Conservation (phyloP, 192 early-diverging fungal genomes). For the Gaertneriomyces sp. region DNA sequence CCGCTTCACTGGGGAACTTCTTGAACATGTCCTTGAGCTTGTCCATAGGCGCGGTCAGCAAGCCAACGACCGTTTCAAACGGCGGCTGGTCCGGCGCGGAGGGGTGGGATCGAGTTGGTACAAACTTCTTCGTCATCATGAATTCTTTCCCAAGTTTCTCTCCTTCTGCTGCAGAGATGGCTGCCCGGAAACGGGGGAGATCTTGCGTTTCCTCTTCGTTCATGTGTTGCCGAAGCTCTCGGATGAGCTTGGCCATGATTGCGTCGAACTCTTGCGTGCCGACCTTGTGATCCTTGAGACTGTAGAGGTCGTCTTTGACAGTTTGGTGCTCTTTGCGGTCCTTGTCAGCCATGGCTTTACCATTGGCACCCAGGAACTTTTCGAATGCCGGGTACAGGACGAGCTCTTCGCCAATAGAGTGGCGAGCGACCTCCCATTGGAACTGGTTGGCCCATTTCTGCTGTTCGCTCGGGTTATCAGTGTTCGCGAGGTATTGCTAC, state of each 20-base stretch:
- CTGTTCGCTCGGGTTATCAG: slow-evolving; percentile 16
- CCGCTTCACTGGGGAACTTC: slow-evolving; percentile 16
- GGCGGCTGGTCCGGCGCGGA: slow-evolving; percentile 27
- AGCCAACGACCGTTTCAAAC: slow-evolving; percentile 22
- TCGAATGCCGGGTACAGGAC: slow-evolving; percentile 40
- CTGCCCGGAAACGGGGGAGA: slow-evolving; percentile 22
- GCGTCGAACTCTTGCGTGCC: slow-evolving; percentile 21
- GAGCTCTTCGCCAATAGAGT: slow-evolving; percentile 42
- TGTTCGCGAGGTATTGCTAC: slow-evolving; percentile 15
- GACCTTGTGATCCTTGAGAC: slow-evolving; percentile 27
- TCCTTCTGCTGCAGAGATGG: not conserved
- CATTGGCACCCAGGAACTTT: slow-evolving; percentile 16
- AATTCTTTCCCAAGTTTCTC: slow-evolving; percentile 9
- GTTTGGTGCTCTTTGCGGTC: slow-evolving; percentile 33
- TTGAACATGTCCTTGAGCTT: slow-evolving; percentile 20
- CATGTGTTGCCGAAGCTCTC: slow-evolving; percentile 32
- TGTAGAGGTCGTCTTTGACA: slow-evolving; percentile 39
- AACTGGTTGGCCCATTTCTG: slow-evolving; percentile 28
- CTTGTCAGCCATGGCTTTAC: slow-evolving; percentile 38
- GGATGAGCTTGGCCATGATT: slow-evolving; percentile 20
- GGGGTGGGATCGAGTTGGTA: slow-evolving; percentile 26
- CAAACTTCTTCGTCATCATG: slow-evolving; percentile 19
- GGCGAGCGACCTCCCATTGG: slow-evolving; percentile 37
- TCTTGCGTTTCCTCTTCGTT: slow-evolving; percentile 41
- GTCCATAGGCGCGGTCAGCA: slow-evolving; percentile 24